Base-by-base conservation (phyloP, 306 rosid species). In the Cucurbita pepo region DNA sequence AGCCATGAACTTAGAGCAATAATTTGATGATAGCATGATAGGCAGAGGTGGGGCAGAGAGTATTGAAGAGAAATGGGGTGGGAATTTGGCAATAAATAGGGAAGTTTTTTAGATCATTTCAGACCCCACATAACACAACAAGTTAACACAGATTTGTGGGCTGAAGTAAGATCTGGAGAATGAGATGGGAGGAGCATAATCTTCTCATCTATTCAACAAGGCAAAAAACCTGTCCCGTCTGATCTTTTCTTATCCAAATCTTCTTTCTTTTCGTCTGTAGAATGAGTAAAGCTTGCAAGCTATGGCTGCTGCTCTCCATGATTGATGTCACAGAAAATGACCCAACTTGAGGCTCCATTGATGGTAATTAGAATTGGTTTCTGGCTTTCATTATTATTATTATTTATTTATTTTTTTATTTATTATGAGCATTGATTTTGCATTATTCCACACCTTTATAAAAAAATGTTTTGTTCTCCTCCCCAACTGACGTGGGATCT, bases 1-100 rank as follows among this genome's bases (percentile, higher is more conserved):
- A 18, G 70, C 76, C 86, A 85, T 78, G 78, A 79, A 80, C 53
- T 14, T 59, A 36, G 37, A 43, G 67, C 77, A 56, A 56, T 50
- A 40, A 60, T 43, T 36, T 4, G 53, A 43, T 43, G 53, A 43
- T 43, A 2, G 53, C 34, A 64, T 41, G 6, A 1, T 44, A n/a
- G 34, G 11, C 1, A 16, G 72, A 50, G 48, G 48, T 38, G 54
- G 38, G 72, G 8, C 43, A 66, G 8, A 66, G 70, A 21, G 37
- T 12, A 47, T 67, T 44, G 72, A 45, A 21, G 72, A 22, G 22
- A 25, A 69, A 47, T 61, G 69, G 41, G 40, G 18, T 66, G 37
- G 11, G 12, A 21, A 44, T 43, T 66, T 44, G 40, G 56, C 56
- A 11, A 19, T 45, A 66, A 66, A 66, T 66, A 66, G 72, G 30